Evolutionary conservation across 1,284 basidiomycete species (phyloP).

Genomic region (Ganoderma meredithae): DNA sequence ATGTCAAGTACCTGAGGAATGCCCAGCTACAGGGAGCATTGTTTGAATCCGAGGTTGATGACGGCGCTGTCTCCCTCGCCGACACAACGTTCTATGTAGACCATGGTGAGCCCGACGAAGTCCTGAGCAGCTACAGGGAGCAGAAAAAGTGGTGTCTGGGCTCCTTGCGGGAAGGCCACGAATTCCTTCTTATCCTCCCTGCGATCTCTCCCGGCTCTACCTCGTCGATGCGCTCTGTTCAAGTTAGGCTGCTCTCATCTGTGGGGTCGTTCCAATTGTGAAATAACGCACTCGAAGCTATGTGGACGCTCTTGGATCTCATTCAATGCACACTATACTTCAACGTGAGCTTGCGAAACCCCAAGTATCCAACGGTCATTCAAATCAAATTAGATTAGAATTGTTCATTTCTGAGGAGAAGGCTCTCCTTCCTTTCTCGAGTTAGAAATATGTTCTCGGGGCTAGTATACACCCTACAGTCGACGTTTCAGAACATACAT

Average conservation of each 20-base stretch:
- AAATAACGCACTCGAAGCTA: not conserved
- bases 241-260: not conserved
- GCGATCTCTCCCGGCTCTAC: not conserved
- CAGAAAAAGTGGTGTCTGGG: constrained; percentile 27
- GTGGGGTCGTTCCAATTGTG: not conserved
- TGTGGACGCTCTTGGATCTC: not conserved
- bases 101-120: constrained; percentile 26
- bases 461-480: not conserved
- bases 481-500: not conserved
- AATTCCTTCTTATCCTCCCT: constrained; percentile 25
- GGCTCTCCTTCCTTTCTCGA: too few species aligned
- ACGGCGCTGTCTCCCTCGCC: constrained; percentile 19
- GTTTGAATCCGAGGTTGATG: constrained; percentile 9
- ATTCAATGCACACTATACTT: not conserved
- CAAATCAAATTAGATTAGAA: not conserved
- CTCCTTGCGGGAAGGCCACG: constrained; percentile 23
- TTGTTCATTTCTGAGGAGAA: not conserved
- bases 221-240: not conserved
- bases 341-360: not conserved
- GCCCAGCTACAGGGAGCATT: constrained; percentile 16
- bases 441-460: too few species aligned
- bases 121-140: constrained; percentile 19
- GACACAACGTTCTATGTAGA: constrained; percentile 29
- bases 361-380: not conserved
- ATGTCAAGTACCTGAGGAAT: constrained; percentile 20